phyloP scores from a whole-genome alignment of 1,284 basidiomycete species.

The Irpex sp. region DNA sequence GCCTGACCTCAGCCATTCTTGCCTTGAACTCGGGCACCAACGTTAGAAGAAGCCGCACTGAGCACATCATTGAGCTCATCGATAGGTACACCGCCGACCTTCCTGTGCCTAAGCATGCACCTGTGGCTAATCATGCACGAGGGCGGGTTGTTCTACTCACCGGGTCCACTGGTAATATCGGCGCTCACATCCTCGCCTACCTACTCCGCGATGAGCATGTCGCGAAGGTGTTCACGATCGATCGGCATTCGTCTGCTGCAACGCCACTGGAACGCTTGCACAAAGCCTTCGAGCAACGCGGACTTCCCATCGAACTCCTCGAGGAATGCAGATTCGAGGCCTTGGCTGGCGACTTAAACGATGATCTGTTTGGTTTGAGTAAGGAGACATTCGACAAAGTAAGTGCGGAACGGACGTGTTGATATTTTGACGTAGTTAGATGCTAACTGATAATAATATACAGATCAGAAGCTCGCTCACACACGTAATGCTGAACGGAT shows the following conservation, averaged over 20 bases:
- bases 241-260: conserved; percentile 4
- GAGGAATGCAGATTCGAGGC: conserved; percentile 5
- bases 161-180: conserved; percentile 14
- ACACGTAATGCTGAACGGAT: conserved; percentile 22
- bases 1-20: conserved; percentile 7
- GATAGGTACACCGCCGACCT: conserved; percentile 8
- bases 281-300: conserved; percentile 4
- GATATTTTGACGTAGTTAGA: background rate
- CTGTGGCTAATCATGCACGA: background rate
- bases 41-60: background rate
- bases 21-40: background rate
- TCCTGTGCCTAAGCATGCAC: background rate
- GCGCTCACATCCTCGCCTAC: conserved; percentile 14
- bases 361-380: conserved; percentile 5
- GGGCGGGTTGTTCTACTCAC: conserved; percentile 13
- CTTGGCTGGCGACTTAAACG: conserved; percentile 7
- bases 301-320: conserved; percentile 2
- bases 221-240: conserved; percentile 12
- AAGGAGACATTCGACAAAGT: conserved; percentile 3
- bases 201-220: conserved; percentile 8
- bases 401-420: background rate
- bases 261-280: background rate
- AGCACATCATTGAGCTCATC: conserved; percentile 3
- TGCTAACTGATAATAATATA: background rate
- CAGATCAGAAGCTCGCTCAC: conserved; percentile 15